phyloP scores from a whole-genome alignment of 2,329 filamentous ascomycete genomes.

The Verticillium nubilum region DNA sequence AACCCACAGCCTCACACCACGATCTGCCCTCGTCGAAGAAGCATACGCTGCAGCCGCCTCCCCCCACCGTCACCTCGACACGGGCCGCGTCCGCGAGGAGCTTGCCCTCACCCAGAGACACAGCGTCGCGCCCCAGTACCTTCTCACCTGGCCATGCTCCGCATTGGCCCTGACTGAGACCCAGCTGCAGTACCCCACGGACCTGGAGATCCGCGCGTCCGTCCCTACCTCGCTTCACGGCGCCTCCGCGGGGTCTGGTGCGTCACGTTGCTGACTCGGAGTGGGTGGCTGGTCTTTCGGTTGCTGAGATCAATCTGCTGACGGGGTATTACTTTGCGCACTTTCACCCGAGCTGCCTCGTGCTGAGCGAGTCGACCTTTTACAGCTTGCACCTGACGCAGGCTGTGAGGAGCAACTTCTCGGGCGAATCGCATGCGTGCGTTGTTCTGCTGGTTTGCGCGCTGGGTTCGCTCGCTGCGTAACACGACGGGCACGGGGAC shows the following conservation, averaged over 20 bases:
- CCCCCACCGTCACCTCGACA: background rate
- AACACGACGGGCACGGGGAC: background rate
- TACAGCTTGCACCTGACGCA: conserved; percentile 1
- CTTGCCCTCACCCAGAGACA: conserved; percentile 3
- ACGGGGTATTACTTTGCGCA: conserved; percentile 3
- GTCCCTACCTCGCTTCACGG: background rate
- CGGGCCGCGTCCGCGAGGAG: conserved; percentile 1
- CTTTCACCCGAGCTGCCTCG: conserved; percentile 3
- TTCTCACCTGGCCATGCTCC: conserved; percentile 6
- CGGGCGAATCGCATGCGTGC: background rate
- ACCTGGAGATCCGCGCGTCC: conserved; percentile 1
- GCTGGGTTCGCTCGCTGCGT: conserved; percentile 3
- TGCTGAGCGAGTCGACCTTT: conserved; percentile 2
- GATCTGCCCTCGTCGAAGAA: background rate
- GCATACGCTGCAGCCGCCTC: background rate
- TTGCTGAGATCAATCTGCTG: background rate
- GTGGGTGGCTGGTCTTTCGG: background rate
- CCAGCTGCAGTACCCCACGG: conserved; percentile 2
- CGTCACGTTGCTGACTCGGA: background rate
- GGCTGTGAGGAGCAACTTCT: conserved; percentile 1
- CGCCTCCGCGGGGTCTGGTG: background rate
- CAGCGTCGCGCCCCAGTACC: conserved; percentile 7
- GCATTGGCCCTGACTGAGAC: conserved; percentile 1
- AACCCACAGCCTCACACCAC: background rate
- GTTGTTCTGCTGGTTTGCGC: conserved; percentile 2